A percentile compares a stretch with the other conserved stretches of the same genome.
phyloP scores from a whole-genome alignment of 2,329 filamentous ascomycete species.

The Colletotrichum sublineola region DNA sequence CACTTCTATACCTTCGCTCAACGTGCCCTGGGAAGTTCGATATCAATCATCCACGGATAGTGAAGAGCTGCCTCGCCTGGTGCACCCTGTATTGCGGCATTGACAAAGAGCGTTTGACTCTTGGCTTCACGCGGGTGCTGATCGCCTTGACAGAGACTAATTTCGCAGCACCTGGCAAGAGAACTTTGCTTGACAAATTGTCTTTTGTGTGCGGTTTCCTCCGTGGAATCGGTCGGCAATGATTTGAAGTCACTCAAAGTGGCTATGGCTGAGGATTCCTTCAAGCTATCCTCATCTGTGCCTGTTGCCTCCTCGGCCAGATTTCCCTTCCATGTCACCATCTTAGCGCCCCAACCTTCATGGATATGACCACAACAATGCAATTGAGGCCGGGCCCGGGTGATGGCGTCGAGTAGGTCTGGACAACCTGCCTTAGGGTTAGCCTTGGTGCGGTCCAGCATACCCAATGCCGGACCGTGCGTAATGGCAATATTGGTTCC shows the following conservation, averaged over 20 bases:
- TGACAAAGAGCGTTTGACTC: constrained; percentile 67
- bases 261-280: constrained; percentile 53
- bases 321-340: constrained; percentile 60
- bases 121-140: constrained; percentile 49
- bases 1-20: neutral
- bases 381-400: constrained; percentile 47
- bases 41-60: constrained; percentile 28
- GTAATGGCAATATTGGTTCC: constrained; percentile 50
- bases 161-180: constrained; percentile 41
- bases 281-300: constrained; percentile 63
- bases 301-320: constrained; percentile 49
- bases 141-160: constrained; percentile 51
- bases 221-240: constrained; percentile 31
- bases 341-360: constrained; percentile 54
- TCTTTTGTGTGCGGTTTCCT: constrained; percentile 2
- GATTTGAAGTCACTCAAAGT: constrained; percentile 47
- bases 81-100: constrained; percentile 64
- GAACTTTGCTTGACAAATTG: constrained; percentile 44
- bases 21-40: constrained; percentile 16
- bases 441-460: constrained; percentile 55
- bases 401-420: constrained; percentile 49
- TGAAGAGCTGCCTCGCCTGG: constrained; percentile 54
- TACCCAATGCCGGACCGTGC: constrained; percentile 54
- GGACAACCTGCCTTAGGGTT: constrained; percentile 49
- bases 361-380: constrained; percentile 56